Percentiles rank a stretch among this genome's conserved stretches.
These are phyloP conservation scores for Francoa sonchifolia DNA, from an alignment of 441 rosid genomes.

Conservation along the genomic window DNA sequence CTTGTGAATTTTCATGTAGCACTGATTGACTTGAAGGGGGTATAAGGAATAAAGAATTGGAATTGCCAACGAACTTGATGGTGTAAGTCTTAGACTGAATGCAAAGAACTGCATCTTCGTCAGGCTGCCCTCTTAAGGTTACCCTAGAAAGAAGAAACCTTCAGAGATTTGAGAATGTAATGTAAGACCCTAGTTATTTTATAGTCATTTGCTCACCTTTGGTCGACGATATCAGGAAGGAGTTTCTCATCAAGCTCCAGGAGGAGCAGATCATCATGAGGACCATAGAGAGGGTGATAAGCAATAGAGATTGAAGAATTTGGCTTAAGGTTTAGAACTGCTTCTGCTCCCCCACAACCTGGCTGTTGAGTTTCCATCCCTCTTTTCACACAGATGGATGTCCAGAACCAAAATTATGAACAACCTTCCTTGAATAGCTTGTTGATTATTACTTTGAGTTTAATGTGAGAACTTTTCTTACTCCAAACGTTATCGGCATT, in stretches of 20 bases:
- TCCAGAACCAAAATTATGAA: too few relatives aligned
- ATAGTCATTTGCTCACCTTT: slow-evolving; percentile 25
- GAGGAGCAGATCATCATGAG: slow-evolving; percentile 54
- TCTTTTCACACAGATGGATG: too few relatives aligned
- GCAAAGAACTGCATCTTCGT: slow-evolving; percentile 87
- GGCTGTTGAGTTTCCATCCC: background rate
- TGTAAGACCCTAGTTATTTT: background rate
- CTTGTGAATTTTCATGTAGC: slow-evolving; percentile 13
- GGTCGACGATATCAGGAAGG: slow-evolving; percentile 45
- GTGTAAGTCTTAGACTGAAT: slow-evolving; percentile 67
- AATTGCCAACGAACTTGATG: slow-evolving; percentile 68
- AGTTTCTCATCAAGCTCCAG: slow-evolving; percentile 66
- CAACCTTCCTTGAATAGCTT: too few relatives aligned
- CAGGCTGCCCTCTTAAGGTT: slow-evolving; percentile 61
- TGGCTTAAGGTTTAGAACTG: slow-evolving; percentile 40
- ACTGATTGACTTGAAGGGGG: slow-evolving; percentile 38
- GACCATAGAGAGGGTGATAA: slow-evolving; percentile 59
- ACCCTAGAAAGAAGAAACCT: slow-evolving; percentile 28
- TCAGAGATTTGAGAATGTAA: background rate
- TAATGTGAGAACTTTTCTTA: too few relatives aligned
- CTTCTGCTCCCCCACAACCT: slow-evolving; percentile 12
- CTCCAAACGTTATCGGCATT: too few relatives aligned
- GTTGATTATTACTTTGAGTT: too few relatives aligned
- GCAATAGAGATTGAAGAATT: slow-evolving; percentile 38
- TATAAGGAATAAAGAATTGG: slow-evolving; percentile 64